Conservation (phyloP, 169 alveolate species). For the Plasmodium falciparum region DNA sequence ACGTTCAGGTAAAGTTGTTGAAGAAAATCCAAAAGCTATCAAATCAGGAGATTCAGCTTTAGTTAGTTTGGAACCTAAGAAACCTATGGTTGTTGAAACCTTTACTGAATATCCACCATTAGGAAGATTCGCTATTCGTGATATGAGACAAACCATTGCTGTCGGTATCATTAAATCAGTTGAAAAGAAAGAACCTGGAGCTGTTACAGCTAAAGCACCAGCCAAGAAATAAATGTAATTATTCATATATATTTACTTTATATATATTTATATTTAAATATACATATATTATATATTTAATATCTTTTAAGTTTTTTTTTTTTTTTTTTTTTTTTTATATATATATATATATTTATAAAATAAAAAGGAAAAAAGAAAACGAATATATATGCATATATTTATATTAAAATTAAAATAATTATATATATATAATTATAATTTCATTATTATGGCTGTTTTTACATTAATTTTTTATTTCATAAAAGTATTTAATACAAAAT, state of each 20-base stretch:
- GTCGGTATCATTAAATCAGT: slow-evolving; percentile 98
- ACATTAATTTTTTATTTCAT: not conserved
- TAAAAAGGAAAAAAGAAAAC: not conserved
- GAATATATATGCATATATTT: not conserved
- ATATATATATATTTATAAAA: no score
- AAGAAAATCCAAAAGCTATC: slow-evolving; percentile 96
- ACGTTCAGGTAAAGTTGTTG: slow-evolving; percentile 97
- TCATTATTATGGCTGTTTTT: slow-evolving; percentile 1
- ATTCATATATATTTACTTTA: no score
- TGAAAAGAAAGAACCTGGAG: slow-evolving; percentile 95
- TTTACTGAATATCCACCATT: slow-evolving; percentile 98
- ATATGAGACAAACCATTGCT: slow-evolving; percentile 98
- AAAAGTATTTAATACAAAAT: not conserved
- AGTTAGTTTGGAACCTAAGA: slow-evolving; percentile 95
- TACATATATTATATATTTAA: no score
- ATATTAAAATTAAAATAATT: slow-evolving; percentile 5
- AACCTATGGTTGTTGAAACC: slow-evolving; percentile 97
- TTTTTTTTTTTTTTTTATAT: no score
- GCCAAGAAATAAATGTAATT: slow-evolving; percentile 18
- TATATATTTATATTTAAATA: no score
- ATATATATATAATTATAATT: slow-evolving; percentile 4
- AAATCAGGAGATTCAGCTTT: slow-evolving; percentile 98
- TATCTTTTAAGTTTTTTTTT: no score
- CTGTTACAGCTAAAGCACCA: slow-evolving; percentile 85
- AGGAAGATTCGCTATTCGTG: slow-evolving; percentile 99